phyloP scores from a whole-genome alignment of 345 rosid species.

The Turritis glabra region DNA sequence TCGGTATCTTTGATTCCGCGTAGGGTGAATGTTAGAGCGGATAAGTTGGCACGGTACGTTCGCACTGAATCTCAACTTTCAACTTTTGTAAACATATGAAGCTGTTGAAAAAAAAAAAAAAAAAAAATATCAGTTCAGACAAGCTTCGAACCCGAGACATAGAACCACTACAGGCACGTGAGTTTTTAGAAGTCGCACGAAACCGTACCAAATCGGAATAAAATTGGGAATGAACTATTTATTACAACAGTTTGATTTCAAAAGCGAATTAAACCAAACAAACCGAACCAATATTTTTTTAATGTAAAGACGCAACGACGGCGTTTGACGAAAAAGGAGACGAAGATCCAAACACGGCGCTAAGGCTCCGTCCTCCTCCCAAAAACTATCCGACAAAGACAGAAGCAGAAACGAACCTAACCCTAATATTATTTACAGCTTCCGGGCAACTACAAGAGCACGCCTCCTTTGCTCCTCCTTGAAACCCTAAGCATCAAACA shows the following conservation, averaged over 20 bases:
- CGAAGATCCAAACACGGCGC: conserved; percentile 41
- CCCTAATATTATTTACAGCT: no score
- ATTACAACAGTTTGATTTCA: neutral
- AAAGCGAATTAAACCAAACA: conserved; percentile 26
- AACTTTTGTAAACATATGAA: no score
- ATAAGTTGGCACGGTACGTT: no score
- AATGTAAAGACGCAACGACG: conserved; percentile 33
- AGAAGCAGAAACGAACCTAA: conserved; percentile 26
- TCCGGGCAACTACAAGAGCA: no score
- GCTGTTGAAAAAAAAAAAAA: no score
- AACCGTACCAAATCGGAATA: conserved; percentile 3
- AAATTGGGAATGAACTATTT: neutral
- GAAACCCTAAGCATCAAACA: no score
- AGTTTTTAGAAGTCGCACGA: neutral
- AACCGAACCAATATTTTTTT: conserved; percentile 23
- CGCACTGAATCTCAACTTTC: no score
- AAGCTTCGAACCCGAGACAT: conserved; percentile 22
- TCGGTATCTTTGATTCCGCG: no score
- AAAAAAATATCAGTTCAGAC: no score
- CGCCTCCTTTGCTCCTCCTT: no score
- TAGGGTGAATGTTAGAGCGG: no score
- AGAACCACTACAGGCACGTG: neutral
- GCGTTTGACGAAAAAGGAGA: conserved; percentile 24
- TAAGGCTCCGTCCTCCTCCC: conserved; percentile 35
- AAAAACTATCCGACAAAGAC: conserved; percentile 32